These are phyloP conservation scores for Populus hybrid DNA, from an alignment of 441 rosid genomes.

Conservation along the genomic window DNA sequence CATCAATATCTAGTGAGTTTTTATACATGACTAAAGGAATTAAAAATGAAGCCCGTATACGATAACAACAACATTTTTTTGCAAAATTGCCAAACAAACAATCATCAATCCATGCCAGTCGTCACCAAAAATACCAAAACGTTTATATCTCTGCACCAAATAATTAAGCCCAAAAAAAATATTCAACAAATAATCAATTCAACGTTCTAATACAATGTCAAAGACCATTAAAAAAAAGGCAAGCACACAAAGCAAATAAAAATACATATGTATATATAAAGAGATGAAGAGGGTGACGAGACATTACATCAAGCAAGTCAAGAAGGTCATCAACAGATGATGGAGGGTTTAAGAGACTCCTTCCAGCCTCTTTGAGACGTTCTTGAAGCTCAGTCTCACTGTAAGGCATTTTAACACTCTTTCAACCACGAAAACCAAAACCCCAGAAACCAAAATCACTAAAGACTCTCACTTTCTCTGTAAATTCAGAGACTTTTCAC, in stretches of 20 bases:
- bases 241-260: constrained; percentile 1
- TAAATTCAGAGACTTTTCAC: not conserved
- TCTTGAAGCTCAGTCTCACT: constrained; percentile 35
- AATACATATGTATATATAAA: constrained; percentile 10
- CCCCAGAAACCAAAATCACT: constrained; percentile 21
- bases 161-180: not conserved
- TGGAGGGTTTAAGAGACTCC: constrained; percentile 44
- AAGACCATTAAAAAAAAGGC: not conserved
- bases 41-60: not conserved
- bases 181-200: not conserved
- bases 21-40: not conserved
- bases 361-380: constrained; percentile 55
- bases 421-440: not conserved
- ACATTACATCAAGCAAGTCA: constrained; percentile 57
- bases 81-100: not conserved
- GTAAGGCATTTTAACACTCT: constrained; percentile 36
- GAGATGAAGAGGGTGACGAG: constrained; percentile 10
- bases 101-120: not conserved
- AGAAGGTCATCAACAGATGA: constrained; percentile 46
- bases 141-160: not conserved
- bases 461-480: not conserved
- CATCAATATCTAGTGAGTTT: not conserved
- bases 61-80: not conserved
- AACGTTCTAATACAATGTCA: not conserved
- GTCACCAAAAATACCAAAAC: not conserved